Percentiles rank a stretch among this genome's conserved stretches.
Evolutionary conservation across 106 monocot genomes (phyloP).

Genomic region (Acorus calamus): DNA sequence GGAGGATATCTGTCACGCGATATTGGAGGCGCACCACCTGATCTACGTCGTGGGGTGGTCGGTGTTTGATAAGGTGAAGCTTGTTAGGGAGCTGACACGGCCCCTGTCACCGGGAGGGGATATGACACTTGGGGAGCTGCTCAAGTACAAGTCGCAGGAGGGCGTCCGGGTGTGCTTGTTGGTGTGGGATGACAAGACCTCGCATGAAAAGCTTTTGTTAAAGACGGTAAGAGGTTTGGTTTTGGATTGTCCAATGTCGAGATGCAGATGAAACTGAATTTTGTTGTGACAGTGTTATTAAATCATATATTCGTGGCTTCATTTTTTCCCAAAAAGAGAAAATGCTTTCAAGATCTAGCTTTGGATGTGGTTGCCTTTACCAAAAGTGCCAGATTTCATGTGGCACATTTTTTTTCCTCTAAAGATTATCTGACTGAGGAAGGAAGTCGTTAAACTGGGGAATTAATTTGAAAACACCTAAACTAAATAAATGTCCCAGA

Average conservation of each 20-base stretch:
- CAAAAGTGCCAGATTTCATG: too few species aligned
- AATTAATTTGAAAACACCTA: too few species aligned
- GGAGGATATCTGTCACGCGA: slow-evolving; percentile 80
- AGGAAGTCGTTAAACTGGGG: too few species aligned
- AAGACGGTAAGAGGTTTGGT: slow-evolving; percentile 35
- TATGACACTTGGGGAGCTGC: slow-evolving; percentile 47
- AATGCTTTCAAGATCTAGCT: too few species aligned
- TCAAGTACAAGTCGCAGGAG: slow-evolving; percentile 79
- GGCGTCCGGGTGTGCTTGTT: slow-evolving; percentile 61
- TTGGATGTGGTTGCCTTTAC: too few species aligned
- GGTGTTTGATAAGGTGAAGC: slow-evolving; percentile 41
- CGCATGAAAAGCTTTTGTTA: slow-evolving; percentile 36
- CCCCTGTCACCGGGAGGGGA: slow-evolving; percentile 12
- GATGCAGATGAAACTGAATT: too few species aligned
- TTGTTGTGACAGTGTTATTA: too few species aligned
- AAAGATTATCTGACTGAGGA: too few species aligned
- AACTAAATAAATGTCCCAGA: too few species aligned
- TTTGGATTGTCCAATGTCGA: background rate
- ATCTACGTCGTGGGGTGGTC: slow-evolving; percentile 73
- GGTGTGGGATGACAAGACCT: slow-evolving; percentile 76
- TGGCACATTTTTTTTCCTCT: too few species aligned
- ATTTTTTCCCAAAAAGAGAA: too few species aligned
- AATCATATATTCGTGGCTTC: too few species aligned
- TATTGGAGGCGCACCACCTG: slow-evolving; percentile 68
- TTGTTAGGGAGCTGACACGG: slow-evolving; percentile 47